phyloP scores from a whole-genome alignment of 164 flowering plant genomes.

The Annona squamosa region DNA sequence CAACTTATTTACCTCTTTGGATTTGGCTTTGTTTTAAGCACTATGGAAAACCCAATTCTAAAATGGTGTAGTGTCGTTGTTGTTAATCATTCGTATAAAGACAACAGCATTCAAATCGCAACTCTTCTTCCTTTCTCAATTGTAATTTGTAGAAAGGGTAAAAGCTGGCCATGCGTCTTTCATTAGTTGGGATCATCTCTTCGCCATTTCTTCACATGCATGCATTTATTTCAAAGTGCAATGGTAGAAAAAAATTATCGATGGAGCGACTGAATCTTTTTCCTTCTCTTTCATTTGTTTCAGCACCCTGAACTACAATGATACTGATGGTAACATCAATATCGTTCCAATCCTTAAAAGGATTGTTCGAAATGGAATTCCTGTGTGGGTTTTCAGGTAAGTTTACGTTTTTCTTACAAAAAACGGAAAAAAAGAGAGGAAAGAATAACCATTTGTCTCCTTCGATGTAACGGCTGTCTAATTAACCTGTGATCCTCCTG shows the following conservation, averaged over 20 bases:
- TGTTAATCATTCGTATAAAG: too few relatives aligned
- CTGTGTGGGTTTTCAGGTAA: slow-evolving; percentile 91
- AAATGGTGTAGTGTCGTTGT: too few relatives aligned
- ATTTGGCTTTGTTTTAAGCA: too few relatives aligned
- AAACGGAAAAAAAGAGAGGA: too few relatives aligned
- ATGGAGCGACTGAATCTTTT: neutral
- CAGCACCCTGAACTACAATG: slow-evolving; percentile 41
- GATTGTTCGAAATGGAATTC: slow-evolving; percentile 48
- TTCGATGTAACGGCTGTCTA: neutral
- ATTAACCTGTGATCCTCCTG: neutral
- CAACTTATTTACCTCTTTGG: too few relatives aligned
- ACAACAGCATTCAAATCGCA: neutral
- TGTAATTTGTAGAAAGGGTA: neutral
- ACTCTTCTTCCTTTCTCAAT: neutral
- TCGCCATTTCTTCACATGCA: too few relatives aligned
- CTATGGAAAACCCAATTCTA: too few relatives aligned
- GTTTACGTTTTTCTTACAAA: neutral
- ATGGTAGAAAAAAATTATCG: neutral
- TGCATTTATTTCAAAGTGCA: too few relatives aligned
- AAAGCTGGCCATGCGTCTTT: neutral
- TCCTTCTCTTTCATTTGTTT: neutral
- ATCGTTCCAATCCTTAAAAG: slow-evolving; percentile 73
- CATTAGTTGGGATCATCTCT: neutral
- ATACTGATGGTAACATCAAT: slow-evolving; percentile 55
- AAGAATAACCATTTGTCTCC: too few relatives aligned